Evolutionary conservation across 768 basidiomycete species (phyloP).

Genomic region (Melanogaster broomeanus): DNA sequence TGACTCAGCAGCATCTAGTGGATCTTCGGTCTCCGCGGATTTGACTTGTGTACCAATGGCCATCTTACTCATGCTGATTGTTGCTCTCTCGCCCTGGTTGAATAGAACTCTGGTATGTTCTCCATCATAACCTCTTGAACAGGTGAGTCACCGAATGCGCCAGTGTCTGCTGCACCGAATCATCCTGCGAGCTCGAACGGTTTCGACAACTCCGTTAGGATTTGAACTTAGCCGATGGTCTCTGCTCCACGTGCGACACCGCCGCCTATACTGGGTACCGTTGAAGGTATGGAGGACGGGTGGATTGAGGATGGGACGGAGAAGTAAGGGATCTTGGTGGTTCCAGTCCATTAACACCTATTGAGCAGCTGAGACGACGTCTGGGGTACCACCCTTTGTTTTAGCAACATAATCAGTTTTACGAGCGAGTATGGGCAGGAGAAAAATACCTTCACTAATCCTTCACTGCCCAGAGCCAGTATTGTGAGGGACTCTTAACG

Average conservation of each 20-base stretch:
- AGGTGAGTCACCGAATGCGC: constrained; percentile 61
- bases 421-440: neutral
- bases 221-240: constrained; percentile 78
- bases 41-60: too few relatives aligned
- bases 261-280: constrained; percentile 32
- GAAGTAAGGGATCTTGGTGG: constrained; percentile 90
- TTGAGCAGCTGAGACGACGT: constrained; percentile 79
- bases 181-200: constrained; percentile 81
- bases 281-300: constrained; percentile 69
- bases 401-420: neutral
- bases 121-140: constrained; percentile 45
- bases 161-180: constrained; percentile 78
- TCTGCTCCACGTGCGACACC: constrained; percentile 75
- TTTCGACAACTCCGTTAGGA: constrained; percentile 66
- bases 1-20: too few relatives aligned
- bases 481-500: constrained; percentile 88
- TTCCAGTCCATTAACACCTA: constrained; percentile 92
- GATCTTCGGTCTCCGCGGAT: too few relatives aligned
- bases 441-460: constrained; percentile 70
- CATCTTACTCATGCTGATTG: too few relatives aligned
- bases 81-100: too few relatives aligned
- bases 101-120: too few relatives aligned
- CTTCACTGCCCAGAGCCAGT: constrained; percentile 80
- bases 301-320: constrained; percentile 78
- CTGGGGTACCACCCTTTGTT: constrained; percentile 84